A percentile compares a stretch with the other conserved stretches of the same genome.
Conservation (phyloP, 164 flowering plant species). For the Annona cherimola region DNA sequence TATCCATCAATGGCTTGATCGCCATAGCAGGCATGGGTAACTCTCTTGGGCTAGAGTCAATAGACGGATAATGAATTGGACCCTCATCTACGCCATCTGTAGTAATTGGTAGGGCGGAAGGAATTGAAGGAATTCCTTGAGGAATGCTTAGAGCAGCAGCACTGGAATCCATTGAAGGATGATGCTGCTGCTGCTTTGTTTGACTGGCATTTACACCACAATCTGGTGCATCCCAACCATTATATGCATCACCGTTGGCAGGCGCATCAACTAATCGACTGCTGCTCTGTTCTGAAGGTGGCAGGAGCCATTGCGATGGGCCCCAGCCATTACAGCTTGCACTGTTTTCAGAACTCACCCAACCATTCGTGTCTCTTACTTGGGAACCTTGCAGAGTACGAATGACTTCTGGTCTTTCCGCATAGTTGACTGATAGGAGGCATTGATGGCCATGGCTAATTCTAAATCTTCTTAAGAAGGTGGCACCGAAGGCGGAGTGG, state of each 20-base stretch:
- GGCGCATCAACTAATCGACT: constrained; percentile 23
- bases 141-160: constrained; percentile 9
- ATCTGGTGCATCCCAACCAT: constrained; percentile 26
- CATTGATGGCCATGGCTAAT: constrained; percentile 64
- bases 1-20: background rate
- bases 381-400: constrained; percentile 20
- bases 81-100: constrained; percentile 32
- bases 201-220: constrained; percentile 28
- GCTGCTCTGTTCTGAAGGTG: constrained; percentile 25
- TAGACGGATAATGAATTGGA: constrained; percentile 64
- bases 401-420: constrained; percentile 28
- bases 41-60: constrained; percentile 50
- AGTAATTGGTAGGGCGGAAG: constrained; percentile 65
- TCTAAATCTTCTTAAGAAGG: constrained; percentile 70
- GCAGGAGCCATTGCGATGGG: constrained; percentile 8
- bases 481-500: no score
- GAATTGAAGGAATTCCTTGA: constrained; percentile 20
- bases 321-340: constrained; percentile 22
- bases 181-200: constrained; percentile 15
- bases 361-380: constrained; percentile 33
- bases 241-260: background rate
- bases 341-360: constrained; percentile 10
- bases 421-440: constrained; percentile 57
- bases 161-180: constrained; percentile 3
- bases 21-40: constrained; percentile 25